phyloP scores from a whole-genome alignment of 192 early-diverging fungal genomes.

The Podochytrium sp. region DNA sequence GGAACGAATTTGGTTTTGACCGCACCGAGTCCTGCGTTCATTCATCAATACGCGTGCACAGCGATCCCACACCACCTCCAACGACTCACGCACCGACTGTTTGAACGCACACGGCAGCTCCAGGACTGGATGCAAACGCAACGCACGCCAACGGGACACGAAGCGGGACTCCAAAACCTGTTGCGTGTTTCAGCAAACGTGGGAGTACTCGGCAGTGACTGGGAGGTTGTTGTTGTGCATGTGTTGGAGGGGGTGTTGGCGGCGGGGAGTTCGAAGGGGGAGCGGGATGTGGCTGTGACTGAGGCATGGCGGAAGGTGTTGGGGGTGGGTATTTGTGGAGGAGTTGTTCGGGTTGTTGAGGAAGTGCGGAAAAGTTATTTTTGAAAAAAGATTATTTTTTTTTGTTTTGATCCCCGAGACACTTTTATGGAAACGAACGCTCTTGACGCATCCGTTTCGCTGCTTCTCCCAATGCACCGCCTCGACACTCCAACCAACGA shows the following conservation, averaged over 20 bases:
- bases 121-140: too few species aligned
- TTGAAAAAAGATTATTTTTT: too few species aligned
- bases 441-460: too few species aligned
- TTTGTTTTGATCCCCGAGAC: too few species aligned
- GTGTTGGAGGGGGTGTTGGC: not conserved
- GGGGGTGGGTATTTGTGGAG: not conserved
- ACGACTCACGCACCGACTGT: not conserved
- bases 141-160: too few species aligned
- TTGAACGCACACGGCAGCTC: too few species aligned
- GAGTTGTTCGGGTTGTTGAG: not conserved
- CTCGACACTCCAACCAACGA: too few species aligned
- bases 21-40: not conserved
- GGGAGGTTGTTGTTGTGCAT: not conserved
- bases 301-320: not conserved
- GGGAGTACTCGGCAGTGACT: not conserved
- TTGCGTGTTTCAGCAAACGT: not conserved
- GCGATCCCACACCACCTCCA: not conserved
- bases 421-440: too few species aligned
- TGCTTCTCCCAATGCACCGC: too few species aligned
- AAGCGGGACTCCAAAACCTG: not conserved
- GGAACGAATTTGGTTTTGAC: not conserved
- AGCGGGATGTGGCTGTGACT: too few species aligned
- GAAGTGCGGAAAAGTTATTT: constrained; percentile 1
- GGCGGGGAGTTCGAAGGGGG: too few species aligned
- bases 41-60: not conserved